Percentiles rank a stretch among this genome's conserved stretches.
Evolutionary conservation across 2,329 filamentous ascomycete genomes (phyloP).

Genomic region (Ceratocystis colombiana): DNA sequence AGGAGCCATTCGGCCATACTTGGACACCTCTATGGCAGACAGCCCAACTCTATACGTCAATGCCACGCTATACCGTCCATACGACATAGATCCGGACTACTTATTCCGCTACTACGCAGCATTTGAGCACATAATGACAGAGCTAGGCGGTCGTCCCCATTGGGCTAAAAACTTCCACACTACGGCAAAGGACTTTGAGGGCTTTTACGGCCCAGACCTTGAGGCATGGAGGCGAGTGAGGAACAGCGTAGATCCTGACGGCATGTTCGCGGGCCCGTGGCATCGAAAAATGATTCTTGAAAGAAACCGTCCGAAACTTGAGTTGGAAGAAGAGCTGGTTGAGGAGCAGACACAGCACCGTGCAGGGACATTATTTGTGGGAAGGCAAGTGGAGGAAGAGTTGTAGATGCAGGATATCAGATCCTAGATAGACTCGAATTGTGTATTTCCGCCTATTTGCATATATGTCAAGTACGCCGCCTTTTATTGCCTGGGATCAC

Average conservation of each 20-base stretch:
- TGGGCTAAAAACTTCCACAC: constrained; percentile 86
- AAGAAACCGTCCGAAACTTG: constrained; percentile 31
- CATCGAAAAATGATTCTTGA: constrained; percentile 59
- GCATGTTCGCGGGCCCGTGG: constrained; percentile 87
- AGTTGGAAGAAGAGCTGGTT: constrained; percentile 28
- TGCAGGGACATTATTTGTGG: constrained; percentile 18
- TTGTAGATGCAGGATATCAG: neutral
- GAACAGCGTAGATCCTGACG: constrained; percentile 62
- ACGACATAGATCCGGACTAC: constrained; percentile 66
- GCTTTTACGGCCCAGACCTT: constrained; percentile 60
- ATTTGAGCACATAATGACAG: constrained; percentile 84
- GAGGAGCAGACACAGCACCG: constrained; percentile 17
- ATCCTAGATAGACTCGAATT: no score
- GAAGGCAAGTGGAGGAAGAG: constrained; percentile 20
- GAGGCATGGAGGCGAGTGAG: constrained; percentile 58
- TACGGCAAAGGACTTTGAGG: constrained; percentile 49
- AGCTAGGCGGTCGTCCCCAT: constrained; percentile 71
- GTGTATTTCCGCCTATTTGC: neutral
- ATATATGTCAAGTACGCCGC: neutral
- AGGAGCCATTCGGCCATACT: constrained; percentile 35
- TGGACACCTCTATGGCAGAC: constrained; percentile 60
- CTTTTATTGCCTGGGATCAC: neutral
- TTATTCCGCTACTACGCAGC: constrained; percentile 71
- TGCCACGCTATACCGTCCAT: constrained; percentile 78
- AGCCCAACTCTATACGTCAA: constrained; percentile 80